These are phyloP conservation scores for Eucalyptus victrix DNA, from an alignment of 345 rosid genomes.

Conservation along the genomic window DNA sequence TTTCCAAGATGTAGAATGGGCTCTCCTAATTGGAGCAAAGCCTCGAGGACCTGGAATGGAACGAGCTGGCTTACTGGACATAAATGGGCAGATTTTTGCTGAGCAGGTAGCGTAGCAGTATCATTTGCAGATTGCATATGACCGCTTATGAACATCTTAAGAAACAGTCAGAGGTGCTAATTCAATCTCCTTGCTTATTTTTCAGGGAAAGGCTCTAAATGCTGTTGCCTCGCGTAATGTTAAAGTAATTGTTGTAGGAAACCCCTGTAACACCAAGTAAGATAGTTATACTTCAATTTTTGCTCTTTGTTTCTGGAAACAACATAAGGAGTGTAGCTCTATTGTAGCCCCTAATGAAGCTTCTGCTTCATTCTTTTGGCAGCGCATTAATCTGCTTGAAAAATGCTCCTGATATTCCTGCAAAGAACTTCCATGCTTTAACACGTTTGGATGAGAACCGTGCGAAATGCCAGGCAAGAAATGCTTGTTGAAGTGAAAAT, in stretches of 20 bases:
- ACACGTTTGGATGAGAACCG: slow-evolving; percentile 94
- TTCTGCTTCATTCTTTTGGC: slow-evolving; percentile 1
- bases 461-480: slow-evolving; percentile 90
- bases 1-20: slow-evolving; percentile 95
- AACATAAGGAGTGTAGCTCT: not conserved
- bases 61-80: slow-evolving; percentile 80
- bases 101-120: slow-evolving; percentile 39
- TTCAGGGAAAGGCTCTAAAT: slow-evolving; percentile 85
- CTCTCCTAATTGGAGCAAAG: slow-evolving; percentile 93
- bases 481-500: not conserved
- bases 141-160: not conserved
- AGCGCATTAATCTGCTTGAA: slow-evolving; percentile 92
- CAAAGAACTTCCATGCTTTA: slow-evolving; percentile 92
- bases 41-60: slow-evolving; percentile 99
- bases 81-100: slow-evolving; percentile 88
- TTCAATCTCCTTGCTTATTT: not conserved
- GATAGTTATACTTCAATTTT: not conserved
- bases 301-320: not conserved
- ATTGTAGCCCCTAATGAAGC: not conserved
- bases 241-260: slow-evolving; percentile 93
- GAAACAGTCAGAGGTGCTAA: not conserved
- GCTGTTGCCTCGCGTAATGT: slow-evolving; percentile 80
- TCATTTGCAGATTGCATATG: not conserved
- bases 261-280: slow-evolving; percentile 99
- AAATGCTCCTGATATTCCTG: slow-evolving; percentile 94